These are phyloP conservation scores for Verticillium alfalfae DNA, from an alignment of 2,329 filamentous ascomycete genomes.

Conservation along the genomic window DNA sequence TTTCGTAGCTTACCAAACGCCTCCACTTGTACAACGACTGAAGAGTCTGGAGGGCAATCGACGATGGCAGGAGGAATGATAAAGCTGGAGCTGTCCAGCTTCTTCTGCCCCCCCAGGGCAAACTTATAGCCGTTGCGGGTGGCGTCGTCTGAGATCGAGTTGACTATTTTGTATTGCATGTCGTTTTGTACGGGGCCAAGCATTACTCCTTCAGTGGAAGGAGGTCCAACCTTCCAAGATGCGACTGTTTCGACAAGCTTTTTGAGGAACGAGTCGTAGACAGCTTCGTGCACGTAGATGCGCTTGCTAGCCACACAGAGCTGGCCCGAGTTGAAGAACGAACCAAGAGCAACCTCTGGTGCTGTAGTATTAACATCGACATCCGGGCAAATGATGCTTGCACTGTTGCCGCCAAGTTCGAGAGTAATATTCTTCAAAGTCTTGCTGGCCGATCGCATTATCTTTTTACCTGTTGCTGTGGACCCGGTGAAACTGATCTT, in stretches of 20 bases:
- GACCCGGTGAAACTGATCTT: constrained; percentile 58
- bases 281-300: constrained; percentile 54
- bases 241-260: constrained; percentile 14
- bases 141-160: constrained; percentile 34
- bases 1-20: constrained; percentile 26
- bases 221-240: neutral
- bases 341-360: constrained; percentile 33
- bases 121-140: constrained; percentile 23
- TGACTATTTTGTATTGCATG: constrained; percentile 56
- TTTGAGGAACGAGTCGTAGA: constrained; percentile 50
- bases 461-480: constrained; percentile 40
- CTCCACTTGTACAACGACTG: constrained; percentile 50
- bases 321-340: constrained; percentile 49
- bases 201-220: constrained; percentile 30
- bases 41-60: constrained; percentile 51
- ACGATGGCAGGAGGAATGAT: constrained; percentile 54
- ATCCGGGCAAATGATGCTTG: constrained; percentile 51
- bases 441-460: constrained; percentile 42
- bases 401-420: constrained; percentile 55
- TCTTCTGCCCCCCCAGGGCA: constrained; percentile 22
- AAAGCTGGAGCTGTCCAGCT: constrained; percentile 30
- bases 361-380: constrained; percentile 39
- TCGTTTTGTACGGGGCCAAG: constrained; percentile 52
- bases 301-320: constrained; percentile 53
- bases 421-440: constrained; percentile 50